A percentile compares a stretch with the other conserved stretches of the same genome.
Evolutionary conservation across 1,139 yeast species (phyloP).

Genomic region (Pichia cactophila): DNA sequence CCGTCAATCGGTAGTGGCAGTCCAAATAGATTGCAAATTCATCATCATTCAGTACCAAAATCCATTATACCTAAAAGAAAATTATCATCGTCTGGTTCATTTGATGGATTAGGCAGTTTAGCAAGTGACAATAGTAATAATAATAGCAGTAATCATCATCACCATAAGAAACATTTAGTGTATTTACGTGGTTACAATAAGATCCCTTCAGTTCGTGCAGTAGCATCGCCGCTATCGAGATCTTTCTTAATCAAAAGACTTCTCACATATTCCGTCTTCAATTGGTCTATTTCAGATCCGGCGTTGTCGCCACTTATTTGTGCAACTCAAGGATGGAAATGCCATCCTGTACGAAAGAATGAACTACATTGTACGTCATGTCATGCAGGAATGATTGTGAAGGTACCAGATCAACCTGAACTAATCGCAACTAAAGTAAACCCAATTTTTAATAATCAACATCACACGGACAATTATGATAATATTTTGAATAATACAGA

Average conservation of each 20-base stretch:
- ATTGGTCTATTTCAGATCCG: conserved; percentile 25
- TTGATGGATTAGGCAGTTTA: conserved; percentile 5
- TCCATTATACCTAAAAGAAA: conserved; percentile 10
- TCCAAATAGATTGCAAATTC: conserved; percentile 2
- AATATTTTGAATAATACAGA: conserved; percentile 8
- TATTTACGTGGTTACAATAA: conserved; percentile 8
- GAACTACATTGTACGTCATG: conserved; percentile 27
- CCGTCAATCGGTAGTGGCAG: neutral
- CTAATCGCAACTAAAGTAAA: neutral
- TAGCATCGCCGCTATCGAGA: conserved; percentile 12
- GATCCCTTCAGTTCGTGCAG: neutral
- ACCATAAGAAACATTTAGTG: conserved; percentile 10
- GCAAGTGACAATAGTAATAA: neutral
- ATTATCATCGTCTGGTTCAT: conserved; percentile 14
- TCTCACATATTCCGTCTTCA: conserved; percentile 24
- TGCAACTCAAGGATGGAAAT: conserved; percentile 27
- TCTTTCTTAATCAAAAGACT: conserved; percentile 21
- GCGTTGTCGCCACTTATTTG: conserved; percentile 25
- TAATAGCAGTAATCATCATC: neutral
- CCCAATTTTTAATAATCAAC: conserved; percentile 8
- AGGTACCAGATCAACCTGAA: conserved; percentile 11
- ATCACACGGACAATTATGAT: conserved; percentile 7
- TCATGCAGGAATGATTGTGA: conserved; percentile 19
- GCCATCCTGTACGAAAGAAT: conserved; percentile 24
- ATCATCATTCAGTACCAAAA: conserved; percentile 11